Percentiles rank a stretch among this genome's conserved stretches.
Conservation (phyloP, 176 grass and related monocot genomes). For the Rhynchospora breviuscula region DNA sequence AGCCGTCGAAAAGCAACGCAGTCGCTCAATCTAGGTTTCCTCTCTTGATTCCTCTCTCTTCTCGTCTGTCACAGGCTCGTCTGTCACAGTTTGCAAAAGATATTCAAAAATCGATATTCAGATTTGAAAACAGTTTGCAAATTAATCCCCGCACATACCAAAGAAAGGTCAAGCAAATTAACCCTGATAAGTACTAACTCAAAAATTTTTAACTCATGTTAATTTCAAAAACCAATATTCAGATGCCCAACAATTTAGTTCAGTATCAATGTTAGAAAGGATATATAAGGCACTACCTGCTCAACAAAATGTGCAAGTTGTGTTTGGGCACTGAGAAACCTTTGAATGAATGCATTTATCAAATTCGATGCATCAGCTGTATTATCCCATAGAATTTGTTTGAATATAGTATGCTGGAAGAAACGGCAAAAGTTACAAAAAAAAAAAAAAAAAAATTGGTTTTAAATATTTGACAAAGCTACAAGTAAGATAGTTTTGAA, state of each 20-base stretch:
- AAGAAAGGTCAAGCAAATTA: background rate
- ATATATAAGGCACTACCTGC: constrained; percentile 31
- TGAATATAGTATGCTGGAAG: no score
- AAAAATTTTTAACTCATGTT: background rate
- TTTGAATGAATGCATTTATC: constrained; percentile 58
- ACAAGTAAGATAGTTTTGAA: no score
- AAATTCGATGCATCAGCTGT: constrained; percentile 29
- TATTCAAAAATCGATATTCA: no score
- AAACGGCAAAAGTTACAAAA: no score
- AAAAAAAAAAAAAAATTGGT: no score
- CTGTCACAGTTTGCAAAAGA: no score
- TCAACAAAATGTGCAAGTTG: constrained; percentile 47
- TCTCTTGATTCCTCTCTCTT: no score
- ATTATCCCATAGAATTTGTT: background rate
- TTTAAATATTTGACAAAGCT: no score
- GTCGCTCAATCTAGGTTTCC: no score
- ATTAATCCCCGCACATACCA: constrained; percentile 30
- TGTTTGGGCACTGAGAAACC: constrained; percentile 46
- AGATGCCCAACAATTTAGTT: background rate
- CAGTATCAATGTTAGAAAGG: background rate
- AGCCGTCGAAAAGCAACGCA: no score
- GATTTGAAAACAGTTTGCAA: constrained; percentile 52
- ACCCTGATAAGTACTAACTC: background rate
- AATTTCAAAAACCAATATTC: background rate
- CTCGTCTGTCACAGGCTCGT: no score